Base-by-base conservation (phyloP, 495 filamentous ascomycete species). In the Cercophora newfieldiana region DNA sequence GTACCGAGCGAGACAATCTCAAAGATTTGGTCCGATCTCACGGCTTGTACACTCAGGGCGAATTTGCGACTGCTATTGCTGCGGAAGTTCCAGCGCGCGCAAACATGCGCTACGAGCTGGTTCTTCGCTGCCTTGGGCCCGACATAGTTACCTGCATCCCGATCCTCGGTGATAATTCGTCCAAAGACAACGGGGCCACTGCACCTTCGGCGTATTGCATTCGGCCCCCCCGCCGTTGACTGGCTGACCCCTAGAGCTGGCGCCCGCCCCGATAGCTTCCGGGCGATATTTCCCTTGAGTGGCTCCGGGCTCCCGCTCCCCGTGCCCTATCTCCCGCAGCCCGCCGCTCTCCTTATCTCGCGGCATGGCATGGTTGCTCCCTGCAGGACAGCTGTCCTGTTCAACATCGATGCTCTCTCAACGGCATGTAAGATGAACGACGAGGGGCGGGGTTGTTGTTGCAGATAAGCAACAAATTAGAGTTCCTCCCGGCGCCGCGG, bases 291-390 rank as follows among this genome's bases (percentile, higher is more conserved):
- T 44, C 37, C 10, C 51, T 55, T 25, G 25, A 4, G 12, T 55
- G 7, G 19, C 14, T 31, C 30, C 22, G 21, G 19, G 19, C 47
- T 55, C 21, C 51, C 51, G 51, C 2, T 2, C 18, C 4, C 37
- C 37, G 37, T 44, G 18, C n/a, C 26, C 19, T 28, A 26, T 6
- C 21, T 22, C 26, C 51, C 51, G 10, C 56, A 49, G 18, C 26
- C 10, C 24, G 18, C 29, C 4, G 4, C 49, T 63, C 49, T 30
- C 47, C 60, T 63, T 63, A 63, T 63, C 60, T 63, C 19, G 25
- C 25, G 24, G 21, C 6, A 19, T 24, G 24, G 21, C 6, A 19
- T 24, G 22, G 14, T 48, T 22, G 7, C 48, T 31, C 37, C 10
- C 49, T 63, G 48, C 49, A 55, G 28, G 28, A 19, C 60, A 19